Evolutionary conservation across 441 rosid genomes (phyloP).

Genomic region (Erodium texanum): DNA sequence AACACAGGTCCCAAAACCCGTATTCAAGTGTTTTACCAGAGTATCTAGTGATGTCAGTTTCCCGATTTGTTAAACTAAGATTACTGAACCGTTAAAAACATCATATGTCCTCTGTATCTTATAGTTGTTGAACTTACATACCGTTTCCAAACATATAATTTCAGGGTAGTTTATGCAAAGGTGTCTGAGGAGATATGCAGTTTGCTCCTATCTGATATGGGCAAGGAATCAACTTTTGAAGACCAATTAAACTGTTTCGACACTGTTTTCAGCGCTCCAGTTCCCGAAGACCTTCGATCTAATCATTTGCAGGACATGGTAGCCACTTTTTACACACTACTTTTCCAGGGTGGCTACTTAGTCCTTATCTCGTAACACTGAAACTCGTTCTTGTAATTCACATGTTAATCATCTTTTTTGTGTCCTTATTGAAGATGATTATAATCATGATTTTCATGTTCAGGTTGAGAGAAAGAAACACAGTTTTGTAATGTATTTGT

Average conservation of each 20-base stretch:
- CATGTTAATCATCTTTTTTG: background rate
- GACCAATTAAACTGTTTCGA: conserved; percentile 61
- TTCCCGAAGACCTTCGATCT: conserved; percentile 61
- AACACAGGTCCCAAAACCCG: too few relatives aligned
- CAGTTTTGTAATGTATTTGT: background rate
- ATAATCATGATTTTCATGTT: background rate
- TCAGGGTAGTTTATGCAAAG: conserved; percentile 72
- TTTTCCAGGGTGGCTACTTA: conserved; percentile 49
- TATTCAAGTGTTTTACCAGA: too few relatives aligned
- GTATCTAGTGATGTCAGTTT: too few relatives aligned
- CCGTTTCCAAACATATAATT: background rate
- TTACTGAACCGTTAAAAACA: background rate
- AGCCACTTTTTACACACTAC: conserved; percentile 58
- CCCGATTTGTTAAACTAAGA: background rate
- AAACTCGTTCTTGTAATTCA: background rate
- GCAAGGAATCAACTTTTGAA: conserved; percentile 42
- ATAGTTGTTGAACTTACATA: background rate
- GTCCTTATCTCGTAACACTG: background rate
- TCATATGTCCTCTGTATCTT: background rate
- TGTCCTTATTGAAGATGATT: too few relatives aligned
- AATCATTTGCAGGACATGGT: conserved; percentile 87
- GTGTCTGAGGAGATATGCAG: conserved; percentile 77
- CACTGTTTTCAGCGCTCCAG: conserved; percentile 55
- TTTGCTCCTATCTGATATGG: conserved; percentile 43
- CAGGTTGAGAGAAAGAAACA: background rate